phyloP scores from a whole-genome alignment of 2,329 filamentous ascomycete species.

The Ophiobolus disseminans region DNA sequence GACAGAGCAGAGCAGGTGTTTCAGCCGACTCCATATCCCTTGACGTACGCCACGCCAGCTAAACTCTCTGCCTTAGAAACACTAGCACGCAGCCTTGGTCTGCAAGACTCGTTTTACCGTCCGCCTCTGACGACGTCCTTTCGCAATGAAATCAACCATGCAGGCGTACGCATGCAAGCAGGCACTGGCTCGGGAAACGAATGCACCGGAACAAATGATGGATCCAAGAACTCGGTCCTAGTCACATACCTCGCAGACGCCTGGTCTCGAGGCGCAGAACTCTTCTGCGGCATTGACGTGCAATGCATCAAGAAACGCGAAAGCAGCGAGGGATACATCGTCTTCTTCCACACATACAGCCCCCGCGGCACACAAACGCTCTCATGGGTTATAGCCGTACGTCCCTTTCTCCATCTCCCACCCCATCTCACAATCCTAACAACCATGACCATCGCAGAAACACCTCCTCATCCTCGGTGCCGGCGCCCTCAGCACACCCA shows the following conservation, averaged over 20 bases:
- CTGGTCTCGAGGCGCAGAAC: constrained; percentile 75
- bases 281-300: constrained; percentile 74
- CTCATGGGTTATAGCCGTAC: constrained; percentile 69
- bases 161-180: constrained; percentile 69
- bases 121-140: constrained; percentile 71
- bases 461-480: constrained; percentile 72
- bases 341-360: constrained; percentile 58
- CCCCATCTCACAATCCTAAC: not conserved
- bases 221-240: constrained; percentile 70
- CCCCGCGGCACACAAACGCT: constrained; percentile 58
- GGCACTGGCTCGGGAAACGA: constrained; percentile 69
- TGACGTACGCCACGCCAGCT: constrained; percentile 63
- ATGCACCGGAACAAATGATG: constrained; percentile 69
- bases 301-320: constrained; percentile 65
- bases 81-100: constrained; percentile 62
- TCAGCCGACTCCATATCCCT: constrained; percentile 65
- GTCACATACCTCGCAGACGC: constrained; percentile 73
- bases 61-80: constrained; percentile 65
- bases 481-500: constrained; percentile 69
- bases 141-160: constrained; percentile 65
- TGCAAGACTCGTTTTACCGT: constrained; percentile 61
- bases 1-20: constrained; percentile 62
- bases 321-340: constrained; percentile 61
- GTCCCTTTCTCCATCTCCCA: constrained; percentile 2
- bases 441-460: constrained; percentile 39